A percentile compares a stretch with the other conserved stretches of the same genome.
Conservation (phyloP, 805 yeast genomes). For the Ogataea zsoltii region DNA sequence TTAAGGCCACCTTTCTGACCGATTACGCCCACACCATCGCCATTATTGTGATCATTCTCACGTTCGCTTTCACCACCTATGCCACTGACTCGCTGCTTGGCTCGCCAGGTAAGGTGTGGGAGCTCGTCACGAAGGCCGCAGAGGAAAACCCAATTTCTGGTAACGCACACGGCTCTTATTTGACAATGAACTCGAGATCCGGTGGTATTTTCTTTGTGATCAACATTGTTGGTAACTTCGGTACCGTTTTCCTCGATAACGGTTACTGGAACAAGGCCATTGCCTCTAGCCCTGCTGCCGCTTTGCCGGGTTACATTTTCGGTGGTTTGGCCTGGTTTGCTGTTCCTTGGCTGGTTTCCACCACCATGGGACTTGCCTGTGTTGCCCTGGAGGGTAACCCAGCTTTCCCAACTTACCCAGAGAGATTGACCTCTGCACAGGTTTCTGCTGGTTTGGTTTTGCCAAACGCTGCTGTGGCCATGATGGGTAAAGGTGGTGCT, state of each 20-base stretch:
- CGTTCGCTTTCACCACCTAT: conserved; percentile 79
- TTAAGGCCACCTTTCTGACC: conserved; percentile 78
- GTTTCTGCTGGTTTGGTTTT: conserved; percentile 80
- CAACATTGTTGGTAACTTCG: conserved; percentile 78
- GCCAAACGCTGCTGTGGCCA: conserved; percentile 78
- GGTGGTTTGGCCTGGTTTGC: conserved; percentile 95
- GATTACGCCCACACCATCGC: conserved; percentile 83
- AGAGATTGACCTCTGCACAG: conserved; percentile 61
- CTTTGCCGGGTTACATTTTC: conserved; percentile 81
- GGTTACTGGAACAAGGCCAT: conserved; percentile 42
- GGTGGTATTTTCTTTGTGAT: conserved; percentile 92
- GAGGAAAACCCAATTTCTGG: conserved; percentile 66
- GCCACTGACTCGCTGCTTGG: conserved; percentile 74
- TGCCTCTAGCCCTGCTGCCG: conserved; percentile 69
- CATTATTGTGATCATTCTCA: conserved; percentile 70
- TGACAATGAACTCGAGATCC: conserved; percentile 81
- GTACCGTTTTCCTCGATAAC: conserved; percentile 29
- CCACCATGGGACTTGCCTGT: conserved; percentile 86
- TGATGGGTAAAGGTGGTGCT: conserved; percentile 87
- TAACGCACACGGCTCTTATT: conserved; percentile 81
- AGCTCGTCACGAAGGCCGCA: conserved; percentile 62
- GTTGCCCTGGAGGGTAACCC: conserved; percentile 69
- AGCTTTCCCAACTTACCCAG: conserved; percentile 78
- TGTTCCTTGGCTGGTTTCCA: conserved; percentile 78
- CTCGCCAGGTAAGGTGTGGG: conserved; percentile 81